Percentiles rank a stretch among this genome's conserved stretches.
Evolutionary conservation across 208 protist species (phyloP).

Genomic region (Blastocrithidia nonstop): DNA sequence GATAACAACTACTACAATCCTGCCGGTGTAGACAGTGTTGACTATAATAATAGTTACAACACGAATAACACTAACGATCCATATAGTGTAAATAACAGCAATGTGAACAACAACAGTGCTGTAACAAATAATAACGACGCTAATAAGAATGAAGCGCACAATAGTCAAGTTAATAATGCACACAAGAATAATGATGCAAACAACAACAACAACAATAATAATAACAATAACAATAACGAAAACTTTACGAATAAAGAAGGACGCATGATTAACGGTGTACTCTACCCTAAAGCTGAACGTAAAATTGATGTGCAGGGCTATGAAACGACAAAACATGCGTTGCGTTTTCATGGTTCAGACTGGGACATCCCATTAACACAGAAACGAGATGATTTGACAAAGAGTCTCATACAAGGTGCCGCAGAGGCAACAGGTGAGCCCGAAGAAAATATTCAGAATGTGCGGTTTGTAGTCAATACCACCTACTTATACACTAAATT

Average conservation of each 20-base stretch:
- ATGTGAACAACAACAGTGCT: not conserved
- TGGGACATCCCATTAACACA: slow-evolving; percentile 52
- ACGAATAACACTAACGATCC: not conserved
- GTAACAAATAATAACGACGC: not conserved
- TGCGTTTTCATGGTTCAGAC: slow-evolving; percentile 47
- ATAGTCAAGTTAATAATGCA: not conserved
- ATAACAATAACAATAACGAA: slow-evolving; percentile 5
- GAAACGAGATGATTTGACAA: slow-evolving; percentile 34
- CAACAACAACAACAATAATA: slow-evolving; percentile 4
- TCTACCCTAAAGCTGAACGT: slow-evolving; percentile 27
- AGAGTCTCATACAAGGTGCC: slow-evolving; percentile 28
- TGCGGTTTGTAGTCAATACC: slow-evolving; percentile 39
- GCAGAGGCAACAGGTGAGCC: slow-evolving; percentile 21
- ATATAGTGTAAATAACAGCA: not conserved
- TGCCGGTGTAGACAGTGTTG: too few species aligned
- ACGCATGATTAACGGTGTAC: slow-evolving; percentile 46
- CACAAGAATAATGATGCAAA: not conserved
- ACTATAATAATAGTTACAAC: not conserved
- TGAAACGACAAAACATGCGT: slow-evolving; percentile 38
- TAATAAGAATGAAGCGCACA: not conserved
- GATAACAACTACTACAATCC: not conserved
- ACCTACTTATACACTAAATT: slow-evolving; percentile 29
- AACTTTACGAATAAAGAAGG: slow-evolving; percentile 14
- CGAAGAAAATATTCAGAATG: slow-evolving; percentile 22
- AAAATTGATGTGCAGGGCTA: slow-evolving; percentile 51